phyloP scores from a whole-genome alignment of 1,139 yeast species.

The Yamadazyma sp. region DNA sequence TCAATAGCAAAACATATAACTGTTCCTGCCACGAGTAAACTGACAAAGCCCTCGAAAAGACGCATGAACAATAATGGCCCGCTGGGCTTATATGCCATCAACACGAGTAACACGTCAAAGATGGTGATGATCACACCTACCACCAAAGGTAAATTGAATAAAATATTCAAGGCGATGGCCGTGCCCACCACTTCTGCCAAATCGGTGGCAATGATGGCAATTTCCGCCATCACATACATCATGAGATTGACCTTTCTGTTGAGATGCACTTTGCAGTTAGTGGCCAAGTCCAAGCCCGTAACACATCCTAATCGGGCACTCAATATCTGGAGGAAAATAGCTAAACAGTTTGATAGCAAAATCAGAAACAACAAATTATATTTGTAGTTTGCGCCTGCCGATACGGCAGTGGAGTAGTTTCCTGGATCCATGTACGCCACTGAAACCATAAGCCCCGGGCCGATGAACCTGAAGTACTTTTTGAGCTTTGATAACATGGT shows the following conservation, averaged over 20 bases:
- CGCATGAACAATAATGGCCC: constrained; percentile 79
- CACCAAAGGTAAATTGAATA: constrained; percentile 73
- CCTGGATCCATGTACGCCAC: constrained; percentile 99
- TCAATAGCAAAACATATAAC: constrained; percentile 84
- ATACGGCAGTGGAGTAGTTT: constrained; percentile 90
- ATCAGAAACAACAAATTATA: constrained; percentile 81
- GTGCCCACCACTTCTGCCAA: constrained; percentile 94
- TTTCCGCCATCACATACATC: constrained; percentile 74
- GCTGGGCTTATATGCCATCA: constrained; percentile 86
- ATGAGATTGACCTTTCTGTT: constrained; percentile 59
- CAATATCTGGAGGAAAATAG: constrained; percentile 79
- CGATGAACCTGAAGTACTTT: constrained; percentile 69
- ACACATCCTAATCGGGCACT: constrained; percentile 88
- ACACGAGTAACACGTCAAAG: constrained; percentile 77
- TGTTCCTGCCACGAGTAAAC: constrained; percentile 74
- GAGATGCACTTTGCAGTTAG: constrained; percentile 77
- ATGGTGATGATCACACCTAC: constrained; percentile 82
- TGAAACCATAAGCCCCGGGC: constrained; percentile 93
- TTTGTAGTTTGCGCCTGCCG: constrained; percentile 87
- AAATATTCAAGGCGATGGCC: constrained; percentile 82
- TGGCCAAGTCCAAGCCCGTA: constrained; percentile 87
- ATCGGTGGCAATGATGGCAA: constrained; percentile 90
- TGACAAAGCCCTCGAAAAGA: constrained; percentile 79
- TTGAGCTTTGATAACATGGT: constrained; percentile 19
- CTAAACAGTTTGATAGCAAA: constrained; percentile 79